phyloP scores from a whole-genome alignment of 495 filamentous ascomycete genomes.

The Penicillium verhagenii region DNA sequence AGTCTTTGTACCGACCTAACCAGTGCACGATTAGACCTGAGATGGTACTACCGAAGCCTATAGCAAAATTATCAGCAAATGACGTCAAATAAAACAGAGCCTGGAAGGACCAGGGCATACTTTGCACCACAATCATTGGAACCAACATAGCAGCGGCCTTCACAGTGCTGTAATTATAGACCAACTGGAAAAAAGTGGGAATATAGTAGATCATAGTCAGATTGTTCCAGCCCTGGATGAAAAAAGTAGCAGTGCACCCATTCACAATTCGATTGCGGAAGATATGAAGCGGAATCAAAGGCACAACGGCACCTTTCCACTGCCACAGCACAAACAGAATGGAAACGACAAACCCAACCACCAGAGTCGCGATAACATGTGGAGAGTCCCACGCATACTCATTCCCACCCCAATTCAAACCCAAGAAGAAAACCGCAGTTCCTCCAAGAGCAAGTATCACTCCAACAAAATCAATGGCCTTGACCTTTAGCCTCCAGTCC shows the following conservation, averaged over 20 bases:
- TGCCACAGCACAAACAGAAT: constrained; percentile 51
- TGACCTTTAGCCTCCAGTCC: constrained; percentile 49
- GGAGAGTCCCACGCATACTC: constrained; percentile 50
- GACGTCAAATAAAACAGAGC: no score
- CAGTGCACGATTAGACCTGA: constrained; percentile 53
- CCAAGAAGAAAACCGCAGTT: constrained; percentile 44
- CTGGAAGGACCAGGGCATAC: constrained; percentile 27
- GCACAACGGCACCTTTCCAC: constrained; percentile 38
- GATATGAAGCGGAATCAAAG: constrained; percentile 45
- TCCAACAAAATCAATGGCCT: constrained; percentile 49
- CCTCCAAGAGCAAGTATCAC: constrained; percentile 38
- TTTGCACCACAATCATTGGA: constrained; percentile 53
- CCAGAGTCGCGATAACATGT: constrained; percentile 48
- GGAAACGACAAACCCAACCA: constrained; percentile 43
- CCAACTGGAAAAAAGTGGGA: constrained; percentile 55
- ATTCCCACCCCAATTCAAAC: constrained; percentile 53
- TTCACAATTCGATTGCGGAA: constrained; percentile 51
- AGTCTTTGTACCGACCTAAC: constrained; percentile 53
- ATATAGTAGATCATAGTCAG: constrained; percentile 56
- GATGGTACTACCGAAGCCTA: constrained; percentile 47
- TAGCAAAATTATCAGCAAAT: constrained; percentile 44
- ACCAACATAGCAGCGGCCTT: constrained; percentile 52
- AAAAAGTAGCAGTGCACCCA: constrained; percentile 54
- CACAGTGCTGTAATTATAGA: constrained; percentile 50
- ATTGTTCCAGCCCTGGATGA: constrained; percentile 56